A percentile compares a stretch with the other conserved stretches of the same genome.
These are phyloP conservation scores for Cenchrus fungigraminus DNA, from an alignment of 176 grass and related monocot genomes.

Conservation along the genomic window DNA sequence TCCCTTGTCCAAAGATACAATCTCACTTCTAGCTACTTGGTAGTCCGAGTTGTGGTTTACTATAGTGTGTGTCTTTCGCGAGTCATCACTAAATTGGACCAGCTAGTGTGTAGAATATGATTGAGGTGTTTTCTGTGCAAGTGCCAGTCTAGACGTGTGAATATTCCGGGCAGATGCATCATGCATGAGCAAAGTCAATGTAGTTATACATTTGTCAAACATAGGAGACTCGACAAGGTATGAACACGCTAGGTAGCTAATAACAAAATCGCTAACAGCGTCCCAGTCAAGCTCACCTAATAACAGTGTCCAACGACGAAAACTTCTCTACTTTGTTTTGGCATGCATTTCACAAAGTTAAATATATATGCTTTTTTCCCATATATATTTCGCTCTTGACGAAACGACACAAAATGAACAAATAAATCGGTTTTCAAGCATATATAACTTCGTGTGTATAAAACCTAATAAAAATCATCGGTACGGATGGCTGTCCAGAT, in stretches of 20 bases:
- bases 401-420: too few relatives aligned
- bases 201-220: conserved; percentile 25
- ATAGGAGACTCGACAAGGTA: conserved; percentile 31
- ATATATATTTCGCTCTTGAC: too few relatives aligned
- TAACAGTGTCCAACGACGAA: too few relatives aligned
- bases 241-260: neutral
- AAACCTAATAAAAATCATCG: too few relatives aligned
- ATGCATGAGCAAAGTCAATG: conserved; percentile 21
- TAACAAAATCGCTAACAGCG: too few relatives aligned
- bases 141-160: conserved; percentile 1
- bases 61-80: neutral
- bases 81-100: conserved; percentile 5
- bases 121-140: conserved; percentile 12
- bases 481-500: too few relatives aligned
- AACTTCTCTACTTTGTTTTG: too few relatives aligned
- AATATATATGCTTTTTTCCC: too few relatives aligned
- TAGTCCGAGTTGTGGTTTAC: conserved; percentile 38
- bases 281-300: too few relatives aligned
- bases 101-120: neutral
- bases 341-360: too few relatives aligned
- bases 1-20: neutral
- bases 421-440: too few relatives aligned
- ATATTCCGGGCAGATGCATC: conserved; percentile 34
- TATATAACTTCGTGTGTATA: too few relatives aligned
- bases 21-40: neutral